phyloP scores from a whole-genome alignment of 2,329 filamentous ascomycete genomes.

The Trichoderma cornu-damae region DNA sequence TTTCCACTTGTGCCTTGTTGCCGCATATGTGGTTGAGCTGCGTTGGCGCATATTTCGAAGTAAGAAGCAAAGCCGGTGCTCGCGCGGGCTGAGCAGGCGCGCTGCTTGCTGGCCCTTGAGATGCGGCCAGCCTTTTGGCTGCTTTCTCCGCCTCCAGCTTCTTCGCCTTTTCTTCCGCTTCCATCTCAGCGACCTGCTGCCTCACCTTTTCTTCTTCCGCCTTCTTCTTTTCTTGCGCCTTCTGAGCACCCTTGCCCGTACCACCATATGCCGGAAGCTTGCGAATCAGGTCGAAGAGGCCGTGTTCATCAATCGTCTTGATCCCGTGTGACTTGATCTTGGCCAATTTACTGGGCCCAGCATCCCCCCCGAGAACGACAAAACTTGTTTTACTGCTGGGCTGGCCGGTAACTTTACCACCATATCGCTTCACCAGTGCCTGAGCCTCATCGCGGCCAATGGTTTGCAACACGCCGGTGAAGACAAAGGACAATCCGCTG shows the following conservation, averaged over 20 bases:
- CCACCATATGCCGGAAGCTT: conserved; percentile 80
- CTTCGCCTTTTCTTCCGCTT: conserved; percentile 65
- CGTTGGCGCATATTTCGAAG: conserved; percentile 88
- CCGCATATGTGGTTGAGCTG: conserved; percentile 85
- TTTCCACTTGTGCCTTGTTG: conserved; percentile 87
- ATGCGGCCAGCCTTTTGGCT: conserved; percentile 39
- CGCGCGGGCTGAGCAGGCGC: conserved; percentile 39
- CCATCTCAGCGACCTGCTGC: conserved; percentile 77
- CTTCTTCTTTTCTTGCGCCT: conserved; percentile 76
- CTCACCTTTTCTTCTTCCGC: conserved; percentile 79
- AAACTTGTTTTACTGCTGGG: conserved; percentile 93
- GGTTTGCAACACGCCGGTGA: conserved; percentile 79
- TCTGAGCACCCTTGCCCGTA: conserved; percentile 79
- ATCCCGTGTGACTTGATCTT: conserved; percentile 76
- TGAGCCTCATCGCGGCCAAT: conserved; percentile 82
- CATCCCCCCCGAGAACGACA: conserved; percentile 84
- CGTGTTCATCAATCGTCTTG: conserved; percentile 92
- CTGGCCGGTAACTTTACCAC: conserved; percentile 78
- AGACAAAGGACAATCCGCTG: conserved; percentile 85
- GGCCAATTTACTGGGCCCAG: conserved; percentile 84
- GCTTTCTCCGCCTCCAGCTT: conserved; percentile 49
- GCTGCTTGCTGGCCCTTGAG: conserved; percentile 27
- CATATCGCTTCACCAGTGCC: conserved; percentile 83
- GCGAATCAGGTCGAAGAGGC: conserved; percentile 80
- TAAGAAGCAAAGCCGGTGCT: conserved; percentile 71